Conservation (phyloP, 106 monocot genomes). For the Dioscorea alata region DNA sequence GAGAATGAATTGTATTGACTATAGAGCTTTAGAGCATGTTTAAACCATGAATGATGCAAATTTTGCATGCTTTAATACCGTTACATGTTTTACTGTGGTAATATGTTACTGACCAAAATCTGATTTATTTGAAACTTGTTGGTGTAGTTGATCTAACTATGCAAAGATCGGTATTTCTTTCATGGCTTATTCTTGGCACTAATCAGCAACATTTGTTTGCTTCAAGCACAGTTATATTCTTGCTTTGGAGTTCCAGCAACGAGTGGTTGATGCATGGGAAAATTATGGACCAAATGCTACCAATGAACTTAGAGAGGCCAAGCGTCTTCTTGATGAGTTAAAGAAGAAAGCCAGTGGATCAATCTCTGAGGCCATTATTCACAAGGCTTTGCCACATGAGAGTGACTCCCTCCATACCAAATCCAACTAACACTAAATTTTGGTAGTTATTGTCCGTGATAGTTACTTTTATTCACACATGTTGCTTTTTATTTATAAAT, state of each 20-base stretch:
- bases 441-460: conserved; percentile 4
- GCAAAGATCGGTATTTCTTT: neutral
- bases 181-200: neutral
- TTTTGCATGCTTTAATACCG: too few relatives aligned
- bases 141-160: neutral
- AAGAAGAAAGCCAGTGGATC: conserved; percentile 47
- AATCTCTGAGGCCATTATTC: conserved; percentile 17
- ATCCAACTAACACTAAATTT: conserved; percentile 10
- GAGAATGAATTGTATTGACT: neutral
- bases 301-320: conserved; percentile 56
- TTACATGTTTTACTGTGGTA: neutral
- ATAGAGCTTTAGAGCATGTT: neutral
- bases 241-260: conserved; percentile 60
- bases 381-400: conserved; percentile 12
- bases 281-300: conserved; percentile 49
- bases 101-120: neutral
- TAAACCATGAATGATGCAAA: too few relatives aligned
- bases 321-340: conserved; percentile 34
- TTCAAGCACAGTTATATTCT: conserved; percentile 39
- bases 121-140: neutral
- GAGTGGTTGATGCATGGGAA: conserved; percentile 64
- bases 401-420: conserved; percentile 13
- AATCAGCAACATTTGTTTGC: neutral
- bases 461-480: too few relatives aligned
- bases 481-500: too few relatives aligned